Percentiles rank a stretch among this genome's conserved stretches.
These are phyloP conservation scores for Solanum chacoense DNA, from an alignment of 305 asterid species.

Conservation along the genomic window DNA sequence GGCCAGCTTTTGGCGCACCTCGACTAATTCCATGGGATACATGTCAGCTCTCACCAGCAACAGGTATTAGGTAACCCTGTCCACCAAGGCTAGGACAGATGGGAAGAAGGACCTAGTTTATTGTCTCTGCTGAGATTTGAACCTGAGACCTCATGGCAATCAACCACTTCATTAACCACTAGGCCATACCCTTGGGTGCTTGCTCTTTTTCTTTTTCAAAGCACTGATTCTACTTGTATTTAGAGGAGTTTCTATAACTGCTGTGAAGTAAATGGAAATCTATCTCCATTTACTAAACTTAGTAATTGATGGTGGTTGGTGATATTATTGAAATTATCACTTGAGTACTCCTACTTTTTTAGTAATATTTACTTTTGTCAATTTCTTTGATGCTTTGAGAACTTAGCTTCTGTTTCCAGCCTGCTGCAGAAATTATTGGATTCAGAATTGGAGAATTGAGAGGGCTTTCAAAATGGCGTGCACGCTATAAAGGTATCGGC, in stretches of 20 bases:
- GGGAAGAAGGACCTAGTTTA: not conserved
- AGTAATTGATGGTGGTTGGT: not conserved
- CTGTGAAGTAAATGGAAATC: not conserved
- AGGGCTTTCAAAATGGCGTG: constrained; percentile 95
- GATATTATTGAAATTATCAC: not conserved
- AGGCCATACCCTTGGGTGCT: not conserved
- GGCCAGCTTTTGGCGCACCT: not conserved
- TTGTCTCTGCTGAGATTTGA: not conserved
- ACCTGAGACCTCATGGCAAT: not conserved
- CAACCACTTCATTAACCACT: not conserved
- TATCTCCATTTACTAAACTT: not conserved
- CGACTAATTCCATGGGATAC: not conserved
- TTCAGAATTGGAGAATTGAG: constrained; percentile 91
- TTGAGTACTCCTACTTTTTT: not conserved
- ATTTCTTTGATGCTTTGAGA: constrained; percentile 4
- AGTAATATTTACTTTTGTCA: constrained; percentile 6
- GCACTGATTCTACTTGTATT: not conserved
- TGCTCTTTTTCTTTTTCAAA: not conserved
- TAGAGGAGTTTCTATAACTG: not conserved
- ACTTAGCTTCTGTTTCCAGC: constrained; percentile 47
- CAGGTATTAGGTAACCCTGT: not conserved
- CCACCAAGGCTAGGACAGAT: not conserved
- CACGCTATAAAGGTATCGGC: constrained; percentile 74
- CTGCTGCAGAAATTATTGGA: constrained; percentile 93
- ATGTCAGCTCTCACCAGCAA: not conserved